phyloP scores from a whole-genome alignment of 1,139 yeast genomes.

The Lodderomyces beijingensis region DNA sequence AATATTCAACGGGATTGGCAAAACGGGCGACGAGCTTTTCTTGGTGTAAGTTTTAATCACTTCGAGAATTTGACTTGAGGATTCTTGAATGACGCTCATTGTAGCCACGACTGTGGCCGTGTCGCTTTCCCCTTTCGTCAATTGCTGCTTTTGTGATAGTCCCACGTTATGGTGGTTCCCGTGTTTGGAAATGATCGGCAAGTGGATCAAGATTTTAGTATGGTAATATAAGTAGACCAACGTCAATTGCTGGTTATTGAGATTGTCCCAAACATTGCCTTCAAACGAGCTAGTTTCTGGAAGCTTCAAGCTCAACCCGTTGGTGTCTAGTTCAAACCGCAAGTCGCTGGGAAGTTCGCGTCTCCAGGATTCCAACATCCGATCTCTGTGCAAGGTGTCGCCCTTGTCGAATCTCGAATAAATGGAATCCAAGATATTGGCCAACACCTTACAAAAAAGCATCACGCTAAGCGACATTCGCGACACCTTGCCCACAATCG shows the following conservation, averaged over 20 bases:
- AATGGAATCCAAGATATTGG: slow-evolving; percentile 63
- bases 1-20: slow-evolving; percentile 71
- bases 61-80: slow-evolving; percentile 63
- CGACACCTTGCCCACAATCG: slow-evolving; percentile 67
- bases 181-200: slow-evolving; percentile 60
- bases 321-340: slow-evolving; percentile 62
- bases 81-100: slow-evolving; percentile 68
- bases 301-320: slow-evolving; percentile 49
- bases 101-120: slow-evolving; percentile 27
- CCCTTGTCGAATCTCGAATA: slow-evolving; percentile 45
- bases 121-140: slow-evolving; percentile 25
- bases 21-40: slow-evolving; percentile 32
- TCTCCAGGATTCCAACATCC: slow-evolving; percentile 76
- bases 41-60: slow-evolving; percentile 49
- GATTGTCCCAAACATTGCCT: slow-evolving; percentile 23
- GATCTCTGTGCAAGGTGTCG: slow-evolving; percentile 54
- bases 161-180: slow-evolving; percentile 46
- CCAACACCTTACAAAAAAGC: slow-evolving; percentile 70
- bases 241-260: slow-evolving; percentile 51
- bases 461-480: slow-evolving; percentile 59
- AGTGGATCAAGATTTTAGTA: slow-evolving; percentile 73
- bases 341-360: slow-evolving; percentile 60
- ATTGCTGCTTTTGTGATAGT: slow-evolving; percentile 36
- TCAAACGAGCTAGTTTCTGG: slow-evolving; percentile 23
- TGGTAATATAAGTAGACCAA: slow-evolving; percentile 68